Evolutionary conservation across 805 yeast genomes (phyloP).

Genomic region (Sugiyamaella mastotermitis): DNA sequence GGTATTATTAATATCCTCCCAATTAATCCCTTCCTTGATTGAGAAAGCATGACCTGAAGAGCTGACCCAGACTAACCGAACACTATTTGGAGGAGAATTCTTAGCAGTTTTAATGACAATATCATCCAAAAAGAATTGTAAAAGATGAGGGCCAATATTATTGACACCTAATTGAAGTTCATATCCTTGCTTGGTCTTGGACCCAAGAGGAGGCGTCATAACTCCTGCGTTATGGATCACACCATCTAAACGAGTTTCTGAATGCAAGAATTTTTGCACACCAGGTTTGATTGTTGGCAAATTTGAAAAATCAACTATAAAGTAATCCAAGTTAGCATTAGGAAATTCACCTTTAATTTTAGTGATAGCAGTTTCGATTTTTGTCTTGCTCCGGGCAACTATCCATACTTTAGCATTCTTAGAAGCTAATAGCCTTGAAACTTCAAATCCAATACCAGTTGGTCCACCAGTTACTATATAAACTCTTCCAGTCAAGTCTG

Average conservation of each 20-base stretch:
- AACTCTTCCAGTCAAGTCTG: slow-evolving; percentile 32
- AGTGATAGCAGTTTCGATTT: slow-evolving; percentile 29
- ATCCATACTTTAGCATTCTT: slow-evolving; percentile 34
- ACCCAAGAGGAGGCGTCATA: slow-evolving; percentile 34
- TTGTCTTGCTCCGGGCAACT: slow-evolving; percentile 33
- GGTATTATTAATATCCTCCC: slow-evolving; percentile 28
- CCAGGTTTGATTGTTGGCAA: slow-evolving; percentile 38
- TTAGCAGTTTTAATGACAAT: slow-evolving; percentile 32
- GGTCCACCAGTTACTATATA: slow-evolving; percentile 33
- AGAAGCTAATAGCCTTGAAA: slow-evolving; percentile 28
- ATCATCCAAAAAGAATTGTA: slow-evolving; percentile 37
- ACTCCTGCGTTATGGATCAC: slow-evolving; percentile 43
- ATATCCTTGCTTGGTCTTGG: slow-evolving; percentile 38
- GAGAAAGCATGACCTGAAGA: slow-evolving; percentile 35
- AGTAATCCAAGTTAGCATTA: slow-evolving; percentile 14
- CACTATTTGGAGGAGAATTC: slow-evolving; percentile 25
- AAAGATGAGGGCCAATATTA: slow-evolving; percentile 41
- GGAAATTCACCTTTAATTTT: slow-evolving; percentile 25
- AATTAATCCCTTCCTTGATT: slow-evolving; percentile 31
- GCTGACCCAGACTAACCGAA: slow-evolving; percentile 29
- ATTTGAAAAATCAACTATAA: slow-evolving; percentile 30
- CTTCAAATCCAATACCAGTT: slow-evolving; percentile 33
- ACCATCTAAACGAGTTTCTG: slow-evolving; percentile 30
- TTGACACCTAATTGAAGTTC: slow-evolving; percentile 46
- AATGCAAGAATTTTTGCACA: slow-evolving; percentile 25